phyloP scores from a whole-genome alignment of 2,329 filamentous ascomycete genomes.

The Alternaria sp. region DNA sequence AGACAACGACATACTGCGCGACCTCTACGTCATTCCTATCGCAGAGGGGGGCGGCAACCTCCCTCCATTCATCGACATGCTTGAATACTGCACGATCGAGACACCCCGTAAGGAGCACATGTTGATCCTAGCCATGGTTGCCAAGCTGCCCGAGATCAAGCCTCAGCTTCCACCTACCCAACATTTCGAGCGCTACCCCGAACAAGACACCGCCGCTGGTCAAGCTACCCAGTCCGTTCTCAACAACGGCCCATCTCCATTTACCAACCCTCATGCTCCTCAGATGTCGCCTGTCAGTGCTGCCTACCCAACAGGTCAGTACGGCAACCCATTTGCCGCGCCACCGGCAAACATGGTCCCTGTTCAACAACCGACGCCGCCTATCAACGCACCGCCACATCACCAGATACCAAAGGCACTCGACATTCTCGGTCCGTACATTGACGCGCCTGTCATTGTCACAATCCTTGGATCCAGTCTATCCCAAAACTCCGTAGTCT shows the following conservation, averaged over 20 bases:
- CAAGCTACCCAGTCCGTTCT: conserved; percentile 32
- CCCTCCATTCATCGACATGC: conserved; percentile 86
- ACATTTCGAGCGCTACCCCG: conserved; percentile 36
- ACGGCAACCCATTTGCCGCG: conserved; percentile 33
- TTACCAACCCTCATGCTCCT: conserved; percentile 47
- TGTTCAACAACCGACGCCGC: conserved; percentile 21
- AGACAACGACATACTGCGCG: conserved; percentile 80
- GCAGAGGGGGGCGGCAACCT: conserved; percentile 72
- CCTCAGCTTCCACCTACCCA: conserved; percentile 40
- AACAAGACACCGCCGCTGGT: conserved; percentile 23
- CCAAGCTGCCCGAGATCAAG: conserved; percentile 56
- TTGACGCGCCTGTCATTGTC: conserved; percentile 54
- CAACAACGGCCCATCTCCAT: conserved; percentile 37
- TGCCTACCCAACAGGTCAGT: conserved; percentile 36
- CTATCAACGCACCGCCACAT: conserved; percentile 29
- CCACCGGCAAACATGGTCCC: conserved; percentile 21
- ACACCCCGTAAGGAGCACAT: conserved; percentile 75
- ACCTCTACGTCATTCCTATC: conserved; percentile 90
- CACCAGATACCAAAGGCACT: conserved; percentile 50
- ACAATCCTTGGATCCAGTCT: conserved; percentile 46
- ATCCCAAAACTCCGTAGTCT: conserved; percentile 46
- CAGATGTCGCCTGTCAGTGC: conserved; percentile 46
- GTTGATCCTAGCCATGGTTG: conserved; percentile 84
- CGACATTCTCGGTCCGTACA: conserved; percentile 55
- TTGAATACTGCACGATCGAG: conserved; percentile 85